Conservation (phyloP, 805 yeast species). For the Sugiyamaella marilandica region DNA sequence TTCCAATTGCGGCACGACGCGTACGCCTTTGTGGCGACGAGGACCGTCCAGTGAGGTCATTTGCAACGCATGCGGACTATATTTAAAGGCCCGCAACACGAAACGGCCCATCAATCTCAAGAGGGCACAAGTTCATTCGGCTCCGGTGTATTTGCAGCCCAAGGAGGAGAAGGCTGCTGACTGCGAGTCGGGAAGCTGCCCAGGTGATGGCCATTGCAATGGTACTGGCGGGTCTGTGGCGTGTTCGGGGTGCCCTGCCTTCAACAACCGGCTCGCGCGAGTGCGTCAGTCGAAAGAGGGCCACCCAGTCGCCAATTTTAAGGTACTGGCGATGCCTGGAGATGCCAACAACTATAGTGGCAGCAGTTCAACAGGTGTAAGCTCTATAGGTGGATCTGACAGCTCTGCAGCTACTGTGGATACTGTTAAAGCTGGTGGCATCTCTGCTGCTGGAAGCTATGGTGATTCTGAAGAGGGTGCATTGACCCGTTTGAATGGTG, state of each 20-base stretch:
- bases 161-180: slow-evolving; percentile 2
- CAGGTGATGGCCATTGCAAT: slow-evolving; percentile 75
- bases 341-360: background rate
- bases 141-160: background rate
- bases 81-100: slow-evolving; percentile 52
- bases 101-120: slow-evolving; percentile 64
- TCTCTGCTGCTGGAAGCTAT: too few species aligned
- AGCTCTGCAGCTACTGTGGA: background rate
- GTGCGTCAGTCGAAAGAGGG: slow-evolving; percentile 8
- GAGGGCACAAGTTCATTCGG: slow-evolving; percentile 26
- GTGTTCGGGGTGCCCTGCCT: slow-evolving; percentile 81
- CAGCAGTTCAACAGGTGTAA: slow-evolving; percentile 10
- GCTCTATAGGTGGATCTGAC: too few species aligned
- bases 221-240: slow-evolving; percentile 83
- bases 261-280: slow-evolving; percentile 51
- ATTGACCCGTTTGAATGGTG: too few species aligned
- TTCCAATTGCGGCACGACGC: slow-evolving; percentile 85
- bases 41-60: slow-evolving; percentile 87
- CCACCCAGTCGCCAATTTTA: too few species aligned
- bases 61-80: slow-evolving; percentile 95
- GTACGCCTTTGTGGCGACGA: slow-evolving; percentile 94
- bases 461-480: too few species aligned
- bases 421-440: too few species aligned
- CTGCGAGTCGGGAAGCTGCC: slow-evolving; percentile 48
- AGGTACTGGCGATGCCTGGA: background rate